phyloP scores from a whole-genome alignment of 345 rosid genomes.

The Linum usitatissimum region DNA sequence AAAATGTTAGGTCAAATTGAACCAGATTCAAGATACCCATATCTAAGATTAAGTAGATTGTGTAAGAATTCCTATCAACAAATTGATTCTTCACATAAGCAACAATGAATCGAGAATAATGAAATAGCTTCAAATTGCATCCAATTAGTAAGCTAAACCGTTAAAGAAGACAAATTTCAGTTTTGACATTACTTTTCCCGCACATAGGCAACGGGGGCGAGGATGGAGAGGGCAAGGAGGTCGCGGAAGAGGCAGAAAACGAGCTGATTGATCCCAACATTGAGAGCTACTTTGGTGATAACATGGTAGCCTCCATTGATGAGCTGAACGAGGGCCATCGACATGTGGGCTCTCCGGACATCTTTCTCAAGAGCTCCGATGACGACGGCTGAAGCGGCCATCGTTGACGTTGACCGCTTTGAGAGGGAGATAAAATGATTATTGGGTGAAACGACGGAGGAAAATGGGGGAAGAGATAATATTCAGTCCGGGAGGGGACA shows the following conservation, averaged over 20 bases:
- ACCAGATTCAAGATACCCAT: too few species aligned
- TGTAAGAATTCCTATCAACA: too few species aligned
- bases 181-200: constrained; percentile 54
- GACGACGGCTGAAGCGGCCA: constrained; percentile 1
- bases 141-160: too few species aligned
- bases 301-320: constrained; percentile 90
- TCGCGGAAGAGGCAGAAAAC: constrained; percentile 94
- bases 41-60: too few species aligned
- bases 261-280: constrained; percentile 88
- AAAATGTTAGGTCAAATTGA: too few species aligned
- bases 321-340: constrained; percentile 87
- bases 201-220: constrained; percentile 73
- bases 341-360: constrained; percentile 52
- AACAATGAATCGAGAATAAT: too few species aligned
- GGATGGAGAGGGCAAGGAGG: constrained; percentile 79
- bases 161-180: background rate
- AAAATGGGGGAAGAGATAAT: too few species aligned
- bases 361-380: constrained; percentile 33
- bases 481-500: too few species aligned
- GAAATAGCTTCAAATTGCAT: too few species aligned
- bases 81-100: too few species aligned
- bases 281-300: constrained; percentile 88
- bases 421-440: too few species aligned
- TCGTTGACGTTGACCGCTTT: background rate
- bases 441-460: background rate